phyloP scores from a whole-genome alignment of 208 protist genomes.

The Trypanosoma congolense region DNA sequence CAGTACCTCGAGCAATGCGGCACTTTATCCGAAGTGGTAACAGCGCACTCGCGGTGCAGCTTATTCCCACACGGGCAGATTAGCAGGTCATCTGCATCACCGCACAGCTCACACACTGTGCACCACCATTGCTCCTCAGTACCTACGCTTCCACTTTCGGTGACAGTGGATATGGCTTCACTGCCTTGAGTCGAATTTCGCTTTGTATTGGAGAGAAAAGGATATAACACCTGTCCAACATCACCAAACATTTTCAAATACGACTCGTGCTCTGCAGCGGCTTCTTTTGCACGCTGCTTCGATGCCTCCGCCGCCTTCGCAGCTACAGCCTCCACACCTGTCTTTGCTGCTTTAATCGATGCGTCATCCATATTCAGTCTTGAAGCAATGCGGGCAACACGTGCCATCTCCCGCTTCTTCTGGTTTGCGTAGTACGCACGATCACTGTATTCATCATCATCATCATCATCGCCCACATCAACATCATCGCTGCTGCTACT shows the following conservation, averaged over 20 bases:
- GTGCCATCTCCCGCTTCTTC: constrained; percentile 14
- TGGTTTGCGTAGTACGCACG: constrained; percentile 17
- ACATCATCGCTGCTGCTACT: constrained; percentile 6
- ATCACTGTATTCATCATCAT: constrained; percentile 23
- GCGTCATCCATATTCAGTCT: constrained; percentile 11
- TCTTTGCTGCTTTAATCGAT: neutral
- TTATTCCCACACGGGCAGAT: constrained; percentile 9
- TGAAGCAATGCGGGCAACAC: constrained; percentile 6
- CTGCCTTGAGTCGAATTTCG: neutral
- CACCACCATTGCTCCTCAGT: neutral
- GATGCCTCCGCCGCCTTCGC: neutral
- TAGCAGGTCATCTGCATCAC: neutral
- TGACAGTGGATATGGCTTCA: neutral
- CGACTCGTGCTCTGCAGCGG: constrained; percentile 2
- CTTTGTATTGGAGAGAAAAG: neutral
- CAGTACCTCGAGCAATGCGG: constrained; percentile 12
- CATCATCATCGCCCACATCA: constrained; percentile 6
- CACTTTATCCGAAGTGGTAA: neutral
- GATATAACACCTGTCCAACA: constrained; percentile 5
- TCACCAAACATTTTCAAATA: constrained; percentile 23
- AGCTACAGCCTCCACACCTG: neutral
- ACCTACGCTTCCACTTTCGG: neutral
- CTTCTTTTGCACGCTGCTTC: neutral
- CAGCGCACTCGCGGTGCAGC: constrained; percentile 10
- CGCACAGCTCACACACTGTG: constrained; percentile 17